Conservation (phyloP, 495 filamentous ascomycete genomes). For the Podospora didyma region DNA sequence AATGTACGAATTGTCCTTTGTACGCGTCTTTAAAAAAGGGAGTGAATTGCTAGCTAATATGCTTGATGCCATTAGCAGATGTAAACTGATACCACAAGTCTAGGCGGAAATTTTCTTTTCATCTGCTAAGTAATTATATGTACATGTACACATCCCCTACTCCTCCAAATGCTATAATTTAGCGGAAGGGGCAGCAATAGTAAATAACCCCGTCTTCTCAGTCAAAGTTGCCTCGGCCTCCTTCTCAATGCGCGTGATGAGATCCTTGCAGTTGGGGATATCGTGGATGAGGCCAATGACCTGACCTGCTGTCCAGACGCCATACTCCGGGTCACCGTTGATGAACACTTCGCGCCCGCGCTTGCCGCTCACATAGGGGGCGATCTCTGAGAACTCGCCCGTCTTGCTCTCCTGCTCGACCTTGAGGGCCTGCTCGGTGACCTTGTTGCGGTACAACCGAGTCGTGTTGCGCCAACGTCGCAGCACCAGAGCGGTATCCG, state of each 20-base stretch:
- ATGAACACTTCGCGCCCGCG: conserved; percentile 86
- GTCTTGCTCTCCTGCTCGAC: conserved; percentile 80
- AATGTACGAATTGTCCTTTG: too few relatives aligned
- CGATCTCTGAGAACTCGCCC: conserved; percentile 89
- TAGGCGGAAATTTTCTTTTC: too few relatives aligned
- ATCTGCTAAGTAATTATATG: neutral
- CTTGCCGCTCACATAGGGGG: conserved; percentile 86
- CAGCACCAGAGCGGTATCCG: conserved; percentile 84
- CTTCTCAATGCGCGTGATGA: conserved; percentile 55
- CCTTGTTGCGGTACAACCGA: conserved; percentile 84
- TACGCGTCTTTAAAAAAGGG: too few relatives aligned
- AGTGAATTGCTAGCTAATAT: too few relatives aligned
- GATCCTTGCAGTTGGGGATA: conserved; percentile 55
- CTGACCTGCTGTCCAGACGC: conserved; percentile 67
- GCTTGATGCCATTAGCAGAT: too few relatives aligned
- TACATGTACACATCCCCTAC: too few relatives aligned
- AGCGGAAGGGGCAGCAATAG: conserved; percentile 21
- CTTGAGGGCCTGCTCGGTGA: conserved; percentile 73
- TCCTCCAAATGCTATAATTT: conserved; percentile 40
- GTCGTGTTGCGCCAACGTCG: conserved; percentile 92
- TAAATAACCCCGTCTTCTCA: conserved; percentile 34
- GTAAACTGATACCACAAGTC: too few relatives aligned
- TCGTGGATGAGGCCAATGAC: conserved; percentile 65
- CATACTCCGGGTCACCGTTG: conserved; percentile 86
- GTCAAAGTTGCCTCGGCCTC: conserved; percentile 54